Conservation (phyloP, 208 protist species). For the Kentomonas sorsogonicus region DNA sequence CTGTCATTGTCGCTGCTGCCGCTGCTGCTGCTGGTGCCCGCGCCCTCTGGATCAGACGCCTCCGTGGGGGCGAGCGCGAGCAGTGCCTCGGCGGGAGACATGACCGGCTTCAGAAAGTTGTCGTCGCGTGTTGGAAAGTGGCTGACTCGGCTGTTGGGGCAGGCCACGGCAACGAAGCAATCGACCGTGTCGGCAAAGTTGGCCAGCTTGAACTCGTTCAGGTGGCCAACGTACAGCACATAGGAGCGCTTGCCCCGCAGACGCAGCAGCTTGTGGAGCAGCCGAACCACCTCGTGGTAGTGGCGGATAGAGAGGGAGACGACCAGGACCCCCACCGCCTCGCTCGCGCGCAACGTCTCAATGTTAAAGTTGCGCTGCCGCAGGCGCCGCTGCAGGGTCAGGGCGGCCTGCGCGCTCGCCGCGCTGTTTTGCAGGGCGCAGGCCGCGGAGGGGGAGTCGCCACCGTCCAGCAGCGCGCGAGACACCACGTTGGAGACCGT, state of each 20-base stretch:
- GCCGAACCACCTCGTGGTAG: conserved; percentile 77
- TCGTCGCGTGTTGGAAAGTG: conserved; percentile 72
- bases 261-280: conserved; percentile 64
- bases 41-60: conserved; percentile 3
- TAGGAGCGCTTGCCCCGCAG: conserved; percentile 69
- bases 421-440: no score
- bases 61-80: conserved; percentile 48
- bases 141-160: conserved; percentile 71
- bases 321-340: conserved; percentile 84
- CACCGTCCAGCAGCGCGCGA: no score
- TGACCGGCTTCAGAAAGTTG: conserved; percentile 80
- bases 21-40: no score
- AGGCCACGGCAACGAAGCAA: conserved; percentile 81
- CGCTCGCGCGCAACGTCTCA: conserved; percentile 64
- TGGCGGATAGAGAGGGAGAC: conserved; percentile 69
- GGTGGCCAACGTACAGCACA: conserved; percentile 88
- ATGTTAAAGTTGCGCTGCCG: conserved; percentile 78
- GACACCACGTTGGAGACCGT: no score
- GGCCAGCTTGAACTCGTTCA: conserved; percentile 90
- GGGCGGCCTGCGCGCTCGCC: conserved; percentile 16
- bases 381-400: conserved; percentile 37
- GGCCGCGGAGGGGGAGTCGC: no score
- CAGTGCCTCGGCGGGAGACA: conserved; percentile 84
- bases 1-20: conserved; percentile 4
- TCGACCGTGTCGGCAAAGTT: conserved; percentile 90